phyloP scores from a whole-genome alignment of 2,329 filamentous ascomycete genomes.

The Penicillium frequentans region DNA sequence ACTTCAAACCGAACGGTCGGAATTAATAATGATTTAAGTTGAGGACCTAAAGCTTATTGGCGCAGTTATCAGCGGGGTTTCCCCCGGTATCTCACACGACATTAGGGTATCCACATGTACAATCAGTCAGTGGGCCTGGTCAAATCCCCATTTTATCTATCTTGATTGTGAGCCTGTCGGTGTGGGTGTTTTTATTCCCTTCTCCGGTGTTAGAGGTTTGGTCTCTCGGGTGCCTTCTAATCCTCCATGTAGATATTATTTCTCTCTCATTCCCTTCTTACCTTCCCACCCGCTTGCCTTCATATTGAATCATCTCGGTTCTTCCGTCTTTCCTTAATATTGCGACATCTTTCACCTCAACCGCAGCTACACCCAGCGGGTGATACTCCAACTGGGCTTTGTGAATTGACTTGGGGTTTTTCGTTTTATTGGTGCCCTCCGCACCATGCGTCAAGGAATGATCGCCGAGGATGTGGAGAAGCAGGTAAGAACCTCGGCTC shows the following conservation, averaged over 20 bases:
- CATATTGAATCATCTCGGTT: not conserved
- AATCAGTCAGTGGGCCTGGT: not conserved
- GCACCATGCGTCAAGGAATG: not conserved
- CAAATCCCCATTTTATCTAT: not conserved
- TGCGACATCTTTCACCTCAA: not conserved
- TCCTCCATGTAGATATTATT: too few relatives aligned
- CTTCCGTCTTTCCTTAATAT: not conserved
- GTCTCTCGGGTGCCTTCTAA: too few relatives aligned
- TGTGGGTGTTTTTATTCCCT: not conserved
- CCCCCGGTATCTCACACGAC: not conserved
- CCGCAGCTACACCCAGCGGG: too few relatives aligned
- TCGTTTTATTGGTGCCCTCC: not conserved
- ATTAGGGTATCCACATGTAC: not conserved
- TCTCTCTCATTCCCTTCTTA: too few relatives aligned
- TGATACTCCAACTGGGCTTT: not conserved
- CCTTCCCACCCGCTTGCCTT: too few relatives aligned
- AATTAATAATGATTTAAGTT: not conserved
- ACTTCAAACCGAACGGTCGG: not conserved
- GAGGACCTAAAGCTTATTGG: not conserved
- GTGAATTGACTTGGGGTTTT: not conserved
- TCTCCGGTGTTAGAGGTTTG: not conserved
- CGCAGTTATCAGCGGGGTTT: not conserved
- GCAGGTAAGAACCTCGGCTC: slow-evolving; percentile 19
- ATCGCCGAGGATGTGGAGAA: slow-evolving; percentile 31
- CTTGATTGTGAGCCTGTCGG: not conserved